Evolutionary conservation across 1,284 basidiomycete genomes (phyloP).

Genomic region (Leccinum solheimii): DNA sequence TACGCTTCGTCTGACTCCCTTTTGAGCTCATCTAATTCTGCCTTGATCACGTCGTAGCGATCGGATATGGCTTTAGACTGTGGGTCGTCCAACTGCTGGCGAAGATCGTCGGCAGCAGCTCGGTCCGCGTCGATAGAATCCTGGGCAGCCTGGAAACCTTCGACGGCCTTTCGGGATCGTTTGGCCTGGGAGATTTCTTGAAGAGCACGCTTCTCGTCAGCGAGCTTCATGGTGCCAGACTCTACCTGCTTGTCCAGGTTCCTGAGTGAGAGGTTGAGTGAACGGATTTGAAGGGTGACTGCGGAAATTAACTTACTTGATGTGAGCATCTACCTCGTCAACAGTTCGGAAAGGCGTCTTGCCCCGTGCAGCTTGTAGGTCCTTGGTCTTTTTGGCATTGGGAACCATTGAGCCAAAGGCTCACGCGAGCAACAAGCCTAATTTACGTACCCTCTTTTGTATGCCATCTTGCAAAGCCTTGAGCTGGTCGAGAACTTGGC

Average conservation of each 20-base stretch:
- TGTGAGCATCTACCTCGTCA: constrained; percentile 86
- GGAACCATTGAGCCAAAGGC: constrained; percentile 2
- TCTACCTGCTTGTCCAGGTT: constrained; percentile 88
- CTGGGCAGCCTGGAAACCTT: constrained; percentile 79
- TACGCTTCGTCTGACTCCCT: constrained; percentile 86
- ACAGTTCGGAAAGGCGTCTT: constrained; percentile 87
- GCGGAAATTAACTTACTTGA: constrained; percentile 58
- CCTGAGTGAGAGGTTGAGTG: constrained; percentile 42
- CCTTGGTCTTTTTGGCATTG: constrained; percentile 69
- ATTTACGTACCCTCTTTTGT: constrained; percentile 71
- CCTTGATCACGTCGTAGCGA: constrained; percentile 80
- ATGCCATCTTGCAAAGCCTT: constrained; percentile 80
- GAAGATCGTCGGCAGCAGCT: constrained; percentile 75
- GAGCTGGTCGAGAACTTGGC: constrained; percentile 82
- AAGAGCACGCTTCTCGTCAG: constrained; percentile 94
- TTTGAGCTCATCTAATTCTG: constrained; percentile 85
- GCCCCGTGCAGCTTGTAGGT: constrained; percentile 78
- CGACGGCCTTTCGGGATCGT: constrained; percentile 71
- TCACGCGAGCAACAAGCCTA: background rate
- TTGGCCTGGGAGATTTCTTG: constrained; percentile 80
- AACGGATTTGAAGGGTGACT: background rate
- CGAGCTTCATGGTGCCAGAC: constrained; percentile 89
- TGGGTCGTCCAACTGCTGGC: constrained; percentile 88
- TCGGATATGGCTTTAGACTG: constrained; percentile 83
- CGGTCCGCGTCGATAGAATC: constrained; percentile 83